Conservation (phyloP, 2,329 filamentous ascomycete species). For the Exophiala sideris region DNA sequence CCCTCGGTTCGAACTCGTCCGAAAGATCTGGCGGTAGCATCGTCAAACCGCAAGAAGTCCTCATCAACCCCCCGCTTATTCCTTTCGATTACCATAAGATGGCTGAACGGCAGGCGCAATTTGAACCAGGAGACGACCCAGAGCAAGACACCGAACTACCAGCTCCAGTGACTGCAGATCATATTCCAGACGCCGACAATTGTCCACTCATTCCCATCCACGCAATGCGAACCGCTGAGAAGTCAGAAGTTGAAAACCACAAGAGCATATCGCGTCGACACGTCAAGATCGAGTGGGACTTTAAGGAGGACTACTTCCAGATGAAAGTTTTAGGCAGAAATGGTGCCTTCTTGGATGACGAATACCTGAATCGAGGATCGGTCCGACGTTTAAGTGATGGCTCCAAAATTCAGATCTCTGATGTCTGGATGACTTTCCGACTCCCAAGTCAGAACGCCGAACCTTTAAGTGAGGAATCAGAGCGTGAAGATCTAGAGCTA, state of each 20-base stretch:
- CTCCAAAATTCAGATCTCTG: constrained; percentile 56
- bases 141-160: constrained; percentile 26
- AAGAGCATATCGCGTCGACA: constrained; percentile 62
- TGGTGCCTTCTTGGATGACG: constrained; percentile 54
- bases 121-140: constrained; percentile 13
- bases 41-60: constrained; percentile 27
- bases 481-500: constrained; percentile 17
- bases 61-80: constrained; percentile 25
- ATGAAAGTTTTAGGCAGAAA: constrained; percentile 59
- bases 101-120: constrained; percentile 23
- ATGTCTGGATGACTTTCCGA: constrained; percentile 26
- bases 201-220: constrained; percentile 55
- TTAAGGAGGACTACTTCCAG: constrained; percentile 55
- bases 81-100: constrained; percentile 28
- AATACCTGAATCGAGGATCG: constrained; percentile 47
- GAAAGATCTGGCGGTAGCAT: constrained; percentile 25
- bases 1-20: constrained; percentile 23
- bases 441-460: constrained; percentile 21
- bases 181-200: constrained; percentile 27
- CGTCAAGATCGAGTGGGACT: constrained; percentile 59
- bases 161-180: constrained; percentile 29
- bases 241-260: constrained; percentile 43
- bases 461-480: constrained; percentile 21
- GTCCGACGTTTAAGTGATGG: constrained; percentile 53
- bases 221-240: constrained; percentile 42